Base-by-base conservation (phyloP, 495 filamentous ascomycete species). In the Tricharina praecox region DNA sequence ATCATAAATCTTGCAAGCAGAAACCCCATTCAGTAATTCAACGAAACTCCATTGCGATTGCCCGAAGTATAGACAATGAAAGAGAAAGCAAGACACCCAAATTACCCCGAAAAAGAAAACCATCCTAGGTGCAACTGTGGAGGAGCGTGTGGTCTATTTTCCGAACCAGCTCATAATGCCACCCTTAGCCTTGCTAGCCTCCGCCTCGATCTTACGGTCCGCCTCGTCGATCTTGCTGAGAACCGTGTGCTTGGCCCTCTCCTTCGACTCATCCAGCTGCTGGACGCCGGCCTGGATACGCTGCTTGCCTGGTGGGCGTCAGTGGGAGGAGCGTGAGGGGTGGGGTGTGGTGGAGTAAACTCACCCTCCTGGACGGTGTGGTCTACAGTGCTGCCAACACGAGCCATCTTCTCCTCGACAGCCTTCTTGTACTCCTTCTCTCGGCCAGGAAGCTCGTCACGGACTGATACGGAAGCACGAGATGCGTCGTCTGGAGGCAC, bases 111-210 rank as follows among this genome's bases (percentile, higher is more conserved):
- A n/a, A n/a, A n/a, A n/a, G n/a, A n/a, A n/a, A n/a, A n/a, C n/a
- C n/a, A n/a, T n/a, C n/a, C n/a, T n/a, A n/a, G n/a, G n/a, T n/a
- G n/a, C n/a, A n/a, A n/a, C n/a, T n/a, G n/a, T n/a, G n/a, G n/a
- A n/a, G n/a, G n/a, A n/a, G n/a, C n/a, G n/a, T n/a, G n/a, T n/a
- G 28, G 21, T n/a, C 62, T 77, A 73, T 61, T 74, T 75, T 26
- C 82, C 77, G 52, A 93, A 87, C 85, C 85, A 93, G 45, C 78
- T 74, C 23, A 77, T 78, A 49, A 90, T 63, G 16, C 74, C 74
- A 44, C 76, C 72, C 75, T 92, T 92, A 8, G 83, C 79, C 62
- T 88, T 81, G 4, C 75, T 62, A 10, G 85, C 74, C 54, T 77
- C 76, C 53, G 78, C 68, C 67, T 85, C 82, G 20, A 93, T 72